Conservation (phyloP, 2,329 filamentous ascomycete species). For the Purpureocillium lavendulum region DNA sequence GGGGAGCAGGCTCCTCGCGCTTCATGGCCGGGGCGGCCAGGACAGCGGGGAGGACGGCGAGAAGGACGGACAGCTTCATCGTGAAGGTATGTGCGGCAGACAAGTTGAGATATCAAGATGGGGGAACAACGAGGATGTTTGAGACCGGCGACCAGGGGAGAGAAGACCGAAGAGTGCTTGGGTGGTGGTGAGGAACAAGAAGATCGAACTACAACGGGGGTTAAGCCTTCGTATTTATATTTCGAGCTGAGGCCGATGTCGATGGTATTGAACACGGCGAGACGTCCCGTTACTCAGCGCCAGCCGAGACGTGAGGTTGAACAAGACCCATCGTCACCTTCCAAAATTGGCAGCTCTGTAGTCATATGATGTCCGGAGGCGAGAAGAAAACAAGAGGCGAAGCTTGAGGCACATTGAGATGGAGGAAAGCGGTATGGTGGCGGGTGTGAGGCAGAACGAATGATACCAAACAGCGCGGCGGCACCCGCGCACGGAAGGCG, state of each 20-base stretch:
- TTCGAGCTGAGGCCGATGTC: neutral
- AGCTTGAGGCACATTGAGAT: too few species aligned
- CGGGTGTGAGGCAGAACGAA: too few species aligned
- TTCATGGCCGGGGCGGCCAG: neutral
- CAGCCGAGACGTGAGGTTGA: neutral
- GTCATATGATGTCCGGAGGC: neutral
- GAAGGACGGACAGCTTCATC: neutral
- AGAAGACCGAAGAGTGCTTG: neutral
- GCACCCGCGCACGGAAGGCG: neutral
- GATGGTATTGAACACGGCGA: neutral
- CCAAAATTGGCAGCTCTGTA: conserved; percentile 9
- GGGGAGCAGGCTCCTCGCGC: conserved; percentile 1
- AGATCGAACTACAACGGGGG: neutral
- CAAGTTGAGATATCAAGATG: neutral
- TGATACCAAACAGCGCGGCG: too few species aligned
- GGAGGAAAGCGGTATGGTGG: too few species aligned
- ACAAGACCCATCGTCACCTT: conserved; percentile 6
- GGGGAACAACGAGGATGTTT: neutral
- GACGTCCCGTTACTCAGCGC: too few species aligned
- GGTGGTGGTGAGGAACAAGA: conserved; percentile 1
- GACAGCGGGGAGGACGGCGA: neutral
- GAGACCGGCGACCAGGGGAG: neutral
- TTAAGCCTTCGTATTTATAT: conserved; percentile 6
- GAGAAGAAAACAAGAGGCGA: neutral
- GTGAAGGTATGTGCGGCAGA: neutral